Percentiles rank a stretch among this genome's conserved stretches.
These are phyloP conservation scores for Microcos paniculata DNA, from an alignment of 345 rosid species.

Conservation along the genomic window DNA sequence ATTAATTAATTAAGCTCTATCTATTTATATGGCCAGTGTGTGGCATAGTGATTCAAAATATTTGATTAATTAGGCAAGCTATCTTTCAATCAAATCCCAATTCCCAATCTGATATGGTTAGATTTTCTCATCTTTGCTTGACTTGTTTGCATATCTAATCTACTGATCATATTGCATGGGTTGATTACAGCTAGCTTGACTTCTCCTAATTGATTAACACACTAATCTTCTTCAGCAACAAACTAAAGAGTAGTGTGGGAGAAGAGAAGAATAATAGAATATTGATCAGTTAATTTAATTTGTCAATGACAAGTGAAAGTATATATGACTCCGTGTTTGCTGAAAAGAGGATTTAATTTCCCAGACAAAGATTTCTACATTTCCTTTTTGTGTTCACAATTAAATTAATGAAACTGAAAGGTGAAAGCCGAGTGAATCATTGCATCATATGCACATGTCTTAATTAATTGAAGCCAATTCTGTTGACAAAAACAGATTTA, in stretches of 20 bases:
- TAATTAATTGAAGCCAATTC: not conserved
- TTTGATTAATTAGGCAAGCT: too few species aligned
- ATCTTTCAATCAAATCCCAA: not conserved
- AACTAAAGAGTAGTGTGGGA: too few species aligned
- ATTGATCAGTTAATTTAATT: too few species aligned
- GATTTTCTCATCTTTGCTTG: not conserved
- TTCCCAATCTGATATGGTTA: not conserved
- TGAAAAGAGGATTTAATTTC: not conserved
- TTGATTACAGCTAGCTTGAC: not conserved
- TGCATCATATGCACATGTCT: too few species aligned
- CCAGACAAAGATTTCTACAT: not conserved
- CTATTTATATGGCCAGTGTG: too few species aligned
- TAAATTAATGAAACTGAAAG: not conserved
- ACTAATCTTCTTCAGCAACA: not conserved
- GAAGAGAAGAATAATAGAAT: not conserved
- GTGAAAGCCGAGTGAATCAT: too few species aligned
- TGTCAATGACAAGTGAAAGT: not conserved
- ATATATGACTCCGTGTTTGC: not conserved
- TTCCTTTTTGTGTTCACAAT: not conserved
- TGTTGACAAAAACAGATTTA: not conserved
- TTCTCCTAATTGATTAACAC: not conserved
- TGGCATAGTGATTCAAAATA: too few species aligned
- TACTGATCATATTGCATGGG: not conserved
- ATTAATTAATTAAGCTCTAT: too few species aligned
- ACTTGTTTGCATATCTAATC: slow-evolving; percentile 14